phyloP scores from a whole-genome alignment of 129 eudicot species.

The Artemisia argyi region DNA sequence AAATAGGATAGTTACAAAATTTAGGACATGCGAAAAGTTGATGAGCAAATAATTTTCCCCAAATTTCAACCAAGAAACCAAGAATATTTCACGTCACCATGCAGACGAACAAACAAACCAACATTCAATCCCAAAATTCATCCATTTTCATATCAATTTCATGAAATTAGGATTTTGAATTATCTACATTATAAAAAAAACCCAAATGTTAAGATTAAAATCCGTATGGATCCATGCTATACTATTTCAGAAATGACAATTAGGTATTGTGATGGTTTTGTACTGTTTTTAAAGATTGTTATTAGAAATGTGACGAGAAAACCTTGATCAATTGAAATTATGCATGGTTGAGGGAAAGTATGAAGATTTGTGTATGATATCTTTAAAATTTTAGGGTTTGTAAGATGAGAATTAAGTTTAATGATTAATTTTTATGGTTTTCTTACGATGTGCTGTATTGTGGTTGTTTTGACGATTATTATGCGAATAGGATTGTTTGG shows the following conservation, averaged over 20 bases:
- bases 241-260: conserved; percentile 10
- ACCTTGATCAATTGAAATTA: conserved; percentile 5
- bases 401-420: no score
- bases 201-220: neutral
- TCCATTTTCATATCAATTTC: conserved; percentile 17
- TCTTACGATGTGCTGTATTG: no score
- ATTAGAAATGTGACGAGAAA: neutral
- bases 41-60: conserved; percentile 7
- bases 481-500: conserved; percentile 6
- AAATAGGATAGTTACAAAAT: neutral
- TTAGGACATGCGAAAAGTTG: conserved; percentile 20
- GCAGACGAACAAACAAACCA: conserved; percentile 20
- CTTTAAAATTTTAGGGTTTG: no score
- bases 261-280: conserved; percentile 10
- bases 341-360: conserved; percentile 6
- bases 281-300: neutral
- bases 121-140: conserved; percentile 11
- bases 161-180: conserved; percentile 25
- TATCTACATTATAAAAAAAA: conserved; percentile 5
- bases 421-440: no score
- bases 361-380: neutral
- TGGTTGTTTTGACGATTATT: conserved; percentile 3
- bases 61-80: conserved; percentile 29
- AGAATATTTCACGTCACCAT: conserved; percentile 15
- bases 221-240: neutral